These are phyloP conservation scores for Kurtzmaniella cleridarum DNA, from an alignment of 805 yeast genomes.

Conservation along the genomic window DNA sequence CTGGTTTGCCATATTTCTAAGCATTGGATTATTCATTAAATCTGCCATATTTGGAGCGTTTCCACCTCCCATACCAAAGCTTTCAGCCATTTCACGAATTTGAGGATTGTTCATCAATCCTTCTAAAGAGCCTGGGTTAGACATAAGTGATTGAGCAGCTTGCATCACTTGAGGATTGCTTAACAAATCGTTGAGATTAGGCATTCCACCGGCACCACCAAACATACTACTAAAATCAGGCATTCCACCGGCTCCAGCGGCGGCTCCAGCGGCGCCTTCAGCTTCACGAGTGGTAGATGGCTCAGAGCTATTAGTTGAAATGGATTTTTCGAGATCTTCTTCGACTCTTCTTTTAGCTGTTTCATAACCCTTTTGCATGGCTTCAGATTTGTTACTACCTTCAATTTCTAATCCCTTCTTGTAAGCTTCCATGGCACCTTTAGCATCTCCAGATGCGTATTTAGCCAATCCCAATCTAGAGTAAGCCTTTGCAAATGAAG, in stretches of 20 bases:
- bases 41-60: constrained; percentile 54
- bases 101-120: constrained; percentile 78
- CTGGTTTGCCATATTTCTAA: constrained; percentile 64
- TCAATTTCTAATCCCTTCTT: constrained; percentile 81
- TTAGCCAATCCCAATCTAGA: constrained; percentile 92
- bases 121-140: constrained; percentile 70
- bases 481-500: constrained; percentile 85
- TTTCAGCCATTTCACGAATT: constrained; percentile 77
- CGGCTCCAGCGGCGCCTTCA: constrained; percentile 32
- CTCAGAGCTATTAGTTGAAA: constrained; percentile 16
- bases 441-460: constrained; percentile 89
- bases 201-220: constrained; percentile 61
- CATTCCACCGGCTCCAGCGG: constrained; percentile 48
- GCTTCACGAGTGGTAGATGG: constrained; percentile 16
- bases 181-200: constrained; percentile 64
- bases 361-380: constrained; percentile 90
- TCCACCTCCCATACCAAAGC: constrained; percentile 59
- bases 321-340: constrained; percentile 53
- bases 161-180: constrained; percentile 89
- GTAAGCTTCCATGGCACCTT: constrained; percentile 87
- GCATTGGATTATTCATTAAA: constrained; percentile 75
- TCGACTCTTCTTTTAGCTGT: constrained; percentile 86
- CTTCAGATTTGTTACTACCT: constrained; percentile 78
- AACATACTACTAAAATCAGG: constrained; percentile 75
- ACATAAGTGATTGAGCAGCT: constrained; percentile 85